A percentile compares a stretch with the other conserved stretches of the same genome.
These are phyloP conservation scores for Penicillium taxi DNA, from an alignment of 495 filamentous ascomycete genomes.

Conservation along the genomic window DNA sequence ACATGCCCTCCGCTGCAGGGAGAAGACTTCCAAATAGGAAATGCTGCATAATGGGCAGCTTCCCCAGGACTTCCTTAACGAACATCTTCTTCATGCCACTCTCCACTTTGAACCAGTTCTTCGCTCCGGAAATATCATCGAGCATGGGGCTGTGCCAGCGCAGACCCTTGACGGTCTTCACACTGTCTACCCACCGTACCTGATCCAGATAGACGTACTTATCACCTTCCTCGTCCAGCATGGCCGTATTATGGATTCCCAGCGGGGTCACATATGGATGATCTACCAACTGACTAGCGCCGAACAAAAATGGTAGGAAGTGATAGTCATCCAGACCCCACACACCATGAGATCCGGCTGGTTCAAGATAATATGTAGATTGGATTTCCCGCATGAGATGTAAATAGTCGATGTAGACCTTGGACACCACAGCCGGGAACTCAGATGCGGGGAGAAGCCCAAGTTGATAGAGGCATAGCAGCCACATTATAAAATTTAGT, in stretches of 20 bases:
- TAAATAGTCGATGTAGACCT: conserved; percentile 73
- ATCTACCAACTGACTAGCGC: conserved; percentile 80
- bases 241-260: conserved; percentile 74
- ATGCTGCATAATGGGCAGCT: conserved; percentile 97
- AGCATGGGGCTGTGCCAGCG: conserved; percentile 98
- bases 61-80: conserved; percentile 81
- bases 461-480: conserved; percentile 84
- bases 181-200: conserved; percentile 86
- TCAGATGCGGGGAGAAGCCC: conserved; percentile 51
- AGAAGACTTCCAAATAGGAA: conserved; percentile 86
- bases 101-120: conserved; percentile 87
- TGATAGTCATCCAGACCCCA: conserved; percentile 97
- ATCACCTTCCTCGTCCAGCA: conserved; percentile 74
- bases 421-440: conserved; percentile 65
- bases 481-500: conserved; percentile 91
- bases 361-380: conserved; percentile 88
- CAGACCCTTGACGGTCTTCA: conserved; percentile 92
- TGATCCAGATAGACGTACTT: conserved; percentile 88
- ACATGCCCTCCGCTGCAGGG: conserved; percentile 76
- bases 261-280: conserved; percentile 84
- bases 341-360: conserved; percentile 89
- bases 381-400: conserved; percentile 76
- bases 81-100: conserved; percentile 96
- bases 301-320: conserved; percentile 94
- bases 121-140: conserved; percentile 91